phyloP scores from a whole-genome alignment of 371 early-diverging fungal genomes.

The Rhizomucor pusillus region DNA sequence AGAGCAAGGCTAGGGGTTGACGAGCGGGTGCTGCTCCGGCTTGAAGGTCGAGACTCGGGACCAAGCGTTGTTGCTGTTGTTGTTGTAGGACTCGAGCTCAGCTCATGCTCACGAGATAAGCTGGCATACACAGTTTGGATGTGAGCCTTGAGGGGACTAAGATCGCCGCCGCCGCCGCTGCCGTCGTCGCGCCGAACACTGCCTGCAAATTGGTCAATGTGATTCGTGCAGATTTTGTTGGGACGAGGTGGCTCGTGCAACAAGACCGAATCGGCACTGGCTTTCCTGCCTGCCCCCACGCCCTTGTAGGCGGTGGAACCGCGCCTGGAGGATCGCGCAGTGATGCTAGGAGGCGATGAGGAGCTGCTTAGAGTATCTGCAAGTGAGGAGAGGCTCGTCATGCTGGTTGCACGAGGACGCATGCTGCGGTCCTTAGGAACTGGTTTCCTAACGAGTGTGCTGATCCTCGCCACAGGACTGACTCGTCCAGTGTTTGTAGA shows the following conservation, averaged over 20 bases:
- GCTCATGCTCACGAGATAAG: neutral
- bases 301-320: too few species aligned
- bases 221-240: too few species aligned
- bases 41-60: constrained; percentile 17
- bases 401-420: constrained; percentile 8
- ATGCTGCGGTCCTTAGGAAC: too few species aligned
- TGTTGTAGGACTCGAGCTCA: neutral
- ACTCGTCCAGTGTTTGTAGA: neutral
- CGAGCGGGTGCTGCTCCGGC: constrained; percentile 21
- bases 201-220: too few species aligned
- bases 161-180: too few species aligned
- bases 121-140: neutral
- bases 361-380: neutral
- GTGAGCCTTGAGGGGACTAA: constrained; percentile 1
- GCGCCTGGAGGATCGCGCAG: too few species aligned
- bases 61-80: neutral
- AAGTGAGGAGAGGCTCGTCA: constrained; percentile 9
- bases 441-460: neutral
- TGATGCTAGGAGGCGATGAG: constrained; percentile 1
- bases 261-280: too few species aligned
- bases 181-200: too few species aligned
- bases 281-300: too few species aligned
- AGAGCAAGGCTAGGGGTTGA: constrained; percentile 16
- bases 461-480: neutral
- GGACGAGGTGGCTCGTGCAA: too few species aligned